Evolutionary conservation across 2,329 filamentous ascomycete genomes (phyloP), one percentile per base, ranked within the genome.

Genomic region (Pleomassaria siparia): DNA sequence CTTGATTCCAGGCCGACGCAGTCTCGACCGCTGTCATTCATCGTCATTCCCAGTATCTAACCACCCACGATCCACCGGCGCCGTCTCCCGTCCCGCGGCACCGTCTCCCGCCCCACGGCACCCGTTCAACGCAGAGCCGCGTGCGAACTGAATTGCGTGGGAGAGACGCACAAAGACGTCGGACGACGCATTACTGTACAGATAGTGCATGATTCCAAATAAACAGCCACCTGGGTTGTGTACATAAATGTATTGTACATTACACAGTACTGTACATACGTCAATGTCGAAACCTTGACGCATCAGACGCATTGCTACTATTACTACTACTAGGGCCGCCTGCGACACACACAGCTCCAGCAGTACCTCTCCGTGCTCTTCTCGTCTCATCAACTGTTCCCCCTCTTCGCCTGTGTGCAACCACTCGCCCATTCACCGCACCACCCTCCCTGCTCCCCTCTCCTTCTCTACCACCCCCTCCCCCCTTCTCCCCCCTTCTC

Each of bases 331-430:
- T n/a, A n/a, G n/a, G n/a, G n/a, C n/a, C n/a, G n/a, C 49, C 59
- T 66, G 63, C 57, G 63, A 66, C 63, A 50, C 51, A 50, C 55
- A 54, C 42, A 59, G 62, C 55, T 50, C 56, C 64, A 63, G n/a
- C n/a, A n/a, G n/a, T n/a, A n/a, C n/a, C n/a, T n/a, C n/a, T n/a
- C n/a, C n/a, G n/a, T n/a, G n/a, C n/a, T n/a, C n/a, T n/a, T n/a
- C 46, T 49, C 53, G 37, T 43, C 49, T 64, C 64, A 60, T 64
- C 60, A 62, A 63, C 58, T 55, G 40, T 16, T 35, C 32, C 32
- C 20, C 32, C n/a, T n/a, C n/a, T n/a, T n/a, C n/a, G n/a, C n/a
- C n/a, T n/a, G 32, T 35, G n/a, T 35, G n/a, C 20, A 5, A n/a
- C 4, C 39, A 28, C 24, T 29, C 39, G 39, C 39, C 22, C 22